Conservation (phyloP, 148 eudicot genomes). For the Cornus kousa region DNA sequence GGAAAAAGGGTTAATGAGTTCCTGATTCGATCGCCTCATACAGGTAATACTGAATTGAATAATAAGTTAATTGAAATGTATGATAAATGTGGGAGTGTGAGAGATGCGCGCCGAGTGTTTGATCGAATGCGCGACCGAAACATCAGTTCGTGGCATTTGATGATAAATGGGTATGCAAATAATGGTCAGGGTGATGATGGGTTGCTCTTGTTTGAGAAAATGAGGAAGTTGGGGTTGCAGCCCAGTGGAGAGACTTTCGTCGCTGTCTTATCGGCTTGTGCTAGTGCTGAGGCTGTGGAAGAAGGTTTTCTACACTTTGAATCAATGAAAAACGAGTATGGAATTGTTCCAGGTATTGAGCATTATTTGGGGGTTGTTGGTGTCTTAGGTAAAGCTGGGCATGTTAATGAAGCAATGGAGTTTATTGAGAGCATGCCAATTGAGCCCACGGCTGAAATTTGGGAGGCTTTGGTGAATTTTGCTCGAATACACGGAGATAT, state of each 20-base stretch:
- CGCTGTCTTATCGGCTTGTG: constrained; percentile 37
- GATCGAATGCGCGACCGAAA: constrained; percentile 35
- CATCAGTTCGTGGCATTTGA: constrained; percentile 32
- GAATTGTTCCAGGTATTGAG: constrained; percentile 29
- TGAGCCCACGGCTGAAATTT: constrained; percentile 38
- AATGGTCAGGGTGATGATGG: constrained; percentile 33
- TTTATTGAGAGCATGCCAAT: constrained; percentile 33
- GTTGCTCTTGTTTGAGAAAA: constrained; percentile 34
- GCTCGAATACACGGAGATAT: constrained; percentile 41
- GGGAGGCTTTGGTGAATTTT: constrained; percentile 31
- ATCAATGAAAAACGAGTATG: constrained; percentile 32
- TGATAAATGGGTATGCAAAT: constrained; percentile 38
- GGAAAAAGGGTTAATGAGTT: constrained; percentile 35
- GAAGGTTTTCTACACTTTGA: constrained; percentile 30
- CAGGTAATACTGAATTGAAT: constrained; percentile 28
- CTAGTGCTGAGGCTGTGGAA: constrained; percentile 30
- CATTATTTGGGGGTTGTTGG: constrained; percentile 36
- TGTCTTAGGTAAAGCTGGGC: constrained; percentile 46
- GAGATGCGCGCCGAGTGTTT: constrained; percentile 41
- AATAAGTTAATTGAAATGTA: constrained; percentile 31
- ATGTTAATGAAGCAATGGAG: constrained; percentile 47
- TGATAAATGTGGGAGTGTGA: constrained; percentile 29
- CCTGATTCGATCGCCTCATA: constrained; percentile 23
- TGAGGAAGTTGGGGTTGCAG: constrained; percentile 35
- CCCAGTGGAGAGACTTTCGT: constrained; percentile 37